These are phyloP conservation scores for Tardiomyces blankii DNA, from an alignment of 1,139 yeast species.

Conservation along the genomic window DNA sequence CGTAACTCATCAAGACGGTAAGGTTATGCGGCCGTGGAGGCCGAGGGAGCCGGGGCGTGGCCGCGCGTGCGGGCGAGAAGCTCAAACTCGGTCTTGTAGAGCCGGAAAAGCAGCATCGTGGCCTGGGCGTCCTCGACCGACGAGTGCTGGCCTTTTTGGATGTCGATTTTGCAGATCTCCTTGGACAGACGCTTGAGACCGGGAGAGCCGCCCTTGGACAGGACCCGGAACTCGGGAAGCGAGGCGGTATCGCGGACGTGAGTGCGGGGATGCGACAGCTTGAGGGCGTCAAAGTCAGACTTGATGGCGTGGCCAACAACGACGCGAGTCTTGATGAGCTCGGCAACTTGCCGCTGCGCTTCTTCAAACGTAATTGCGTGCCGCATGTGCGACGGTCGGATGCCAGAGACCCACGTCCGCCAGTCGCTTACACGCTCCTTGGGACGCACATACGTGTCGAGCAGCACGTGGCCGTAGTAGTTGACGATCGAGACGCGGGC, in stretches of 20 bases:
- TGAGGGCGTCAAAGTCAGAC: conserved; percentile 62
- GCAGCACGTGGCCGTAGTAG: conserved; percentile 58
- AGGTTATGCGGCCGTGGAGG: no score
- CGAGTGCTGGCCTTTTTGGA: conserved; percentile 71
- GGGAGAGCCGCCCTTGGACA: conserved; percentile 60
- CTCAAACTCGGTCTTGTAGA: conserved; percentile 43
- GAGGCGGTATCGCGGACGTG: conserved; percentile 66
- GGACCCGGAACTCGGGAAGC: conserved; percentile 45
- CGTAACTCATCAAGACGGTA: no score
- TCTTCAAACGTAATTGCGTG: conserved; percentile 53
- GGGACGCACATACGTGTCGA: conserved; percentile 71
- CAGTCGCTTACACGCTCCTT: conserved; percentile 71
- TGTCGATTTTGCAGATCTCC: conserved; percentile 46
- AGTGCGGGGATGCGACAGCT: conserved; percentile 54
- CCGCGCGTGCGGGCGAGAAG: background rate
- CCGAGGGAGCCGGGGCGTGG: no score
- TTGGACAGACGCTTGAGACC: conserved; percentile 54
- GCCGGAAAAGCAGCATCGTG: conserved; percentile 66
- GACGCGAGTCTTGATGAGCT: conserved; percentile 32
- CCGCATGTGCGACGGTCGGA: conserved; percentile 56
- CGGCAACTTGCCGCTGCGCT: conserved; percentile 50
- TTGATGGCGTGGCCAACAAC: conserved; percentile 80
- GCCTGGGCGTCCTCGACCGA: conserved; percentile 89
- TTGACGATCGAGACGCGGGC: conserved; percentile 87
- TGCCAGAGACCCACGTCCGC: conserved; percentile 94